These are phyloP conservation scores for Microdochium nivale DNA, from an alignment of 2,329 filamentous ascomycete genomes.

Conservation along the genomic window DNA sequence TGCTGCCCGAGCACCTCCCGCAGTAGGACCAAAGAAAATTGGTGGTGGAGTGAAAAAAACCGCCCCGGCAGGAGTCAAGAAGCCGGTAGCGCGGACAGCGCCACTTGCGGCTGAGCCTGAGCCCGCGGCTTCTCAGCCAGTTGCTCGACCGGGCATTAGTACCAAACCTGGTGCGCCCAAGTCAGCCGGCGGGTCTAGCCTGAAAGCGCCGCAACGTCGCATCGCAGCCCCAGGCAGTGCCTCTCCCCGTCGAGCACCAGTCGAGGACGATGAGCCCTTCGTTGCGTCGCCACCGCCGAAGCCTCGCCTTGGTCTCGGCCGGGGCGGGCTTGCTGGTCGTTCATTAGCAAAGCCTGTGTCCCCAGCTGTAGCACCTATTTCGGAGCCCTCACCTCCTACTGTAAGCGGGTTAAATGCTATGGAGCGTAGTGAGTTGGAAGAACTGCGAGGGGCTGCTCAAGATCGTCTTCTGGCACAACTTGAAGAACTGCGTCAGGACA, in stretches of 20 bases:
- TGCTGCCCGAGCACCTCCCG: conserved; percentile 40
- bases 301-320: conserved; percentile 58
- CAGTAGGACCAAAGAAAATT: conserved; percentile 22
- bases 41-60: conserved; percentile 34
- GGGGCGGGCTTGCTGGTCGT: conserved; percentile 76
- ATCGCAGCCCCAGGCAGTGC: conserved; percentile 37
- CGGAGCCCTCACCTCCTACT: conserved; percentile 46
- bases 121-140: conserved; percentile 49
- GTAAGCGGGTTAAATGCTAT: conserved; percentile 61
- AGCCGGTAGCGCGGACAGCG: conserved; percentile 31
- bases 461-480: conserved; percentile 67
- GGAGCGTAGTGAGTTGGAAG: conserved; percentile 90
- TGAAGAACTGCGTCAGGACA: conserved; percentile 76
- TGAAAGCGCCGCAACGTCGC: conserved; percentile 54
- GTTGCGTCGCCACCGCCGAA: conserved; percentile 44
- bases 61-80: conserved; percentile 42
- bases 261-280: conserved; percentile 46
- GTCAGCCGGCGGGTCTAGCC: conserved; percentile 39
- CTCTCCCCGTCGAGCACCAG: conserved; percentile 42
- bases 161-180: conserved; percentile 49
- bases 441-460: conserved; percentile 75
- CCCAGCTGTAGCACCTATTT: conserved; percentile 34
- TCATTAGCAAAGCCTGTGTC: conserved; percentile 69
- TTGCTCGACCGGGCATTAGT: conserved; percentile 36
- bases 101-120: conserved; percentile 35